Evolutionary conservation across 1,284 basidiomycete genomes (phyloP), one percentile per base, ranked within the genome.

Genomic region (Fomitopsis palustris): DNA sequence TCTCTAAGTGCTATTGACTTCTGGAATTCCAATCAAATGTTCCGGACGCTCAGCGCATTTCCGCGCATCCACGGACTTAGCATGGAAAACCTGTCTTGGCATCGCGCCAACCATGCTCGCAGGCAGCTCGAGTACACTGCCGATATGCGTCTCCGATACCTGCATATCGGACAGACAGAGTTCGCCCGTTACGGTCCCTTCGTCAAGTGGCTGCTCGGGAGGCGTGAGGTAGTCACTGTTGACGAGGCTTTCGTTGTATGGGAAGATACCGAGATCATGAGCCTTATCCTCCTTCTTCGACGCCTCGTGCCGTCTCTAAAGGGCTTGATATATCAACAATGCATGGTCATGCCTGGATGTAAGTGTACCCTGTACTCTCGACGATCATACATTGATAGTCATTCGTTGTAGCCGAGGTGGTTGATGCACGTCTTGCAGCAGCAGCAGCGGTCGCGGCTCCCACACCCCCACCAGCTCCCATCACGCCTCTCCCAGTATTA

Each of bases 1-100:
- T 35, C 29, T 14, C n/a, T 60, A 33, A 31, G 27, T 25, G 39
- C 55, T 6, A 49, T 60, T 9, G 59, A 60, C 38, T 60, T 60
- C 29, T 60, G 59, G 59, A 60, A 60, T 37, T 53, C 59, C 5
- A 60, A 60, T 29, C 59, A 60, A 31, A 23, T 60, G 27, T 52
- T 60, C 23, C 54, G 54, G 6, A 56, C 55, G 5, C 55, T 60
- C 27, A 37, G 57, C 16, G 42, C 59, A 12, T 60, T 60, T 33
- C 49, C 54, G 19, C 10, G 25, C 41, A 41, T 60, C 19, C 8
- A n/a, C 9, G 54, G 41, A 4, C 54, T 60, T 3, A 53, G 39
- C 51, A 47, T 54, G 59, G 59, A 60, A 31, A 31, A 25, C 25
- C 21, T 56, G n/a, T 56, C 55, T 2, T 60, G 47, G 39, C 59